Base-by-base conservation (phyloP, 1,139 yeast genomes). In the Suzukiozyma palmioleophila region DNA sequence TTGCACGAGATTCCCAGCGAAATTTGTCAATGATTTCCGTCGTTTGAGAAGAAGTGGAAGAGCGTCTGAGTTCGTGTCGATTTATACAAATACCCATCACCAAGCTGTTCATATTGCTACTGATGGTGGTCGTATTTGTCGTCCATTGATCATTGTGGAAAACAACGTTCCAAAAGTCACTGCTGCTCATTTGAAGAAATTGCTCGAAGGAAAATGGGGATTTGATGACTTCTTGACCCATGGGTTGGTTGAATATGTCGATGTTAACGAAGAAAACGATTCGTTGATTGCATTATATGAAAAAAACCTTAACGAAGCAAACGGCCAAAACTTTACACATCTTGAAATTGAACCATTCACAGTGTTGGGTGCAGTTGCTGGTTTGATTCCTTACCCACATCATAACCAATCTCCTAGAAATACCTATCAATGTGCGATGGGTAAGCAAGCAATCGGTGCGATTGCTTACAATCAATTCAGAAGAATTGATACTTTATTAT, bases 341-440 rank as follows among this genome's bases (percentile, higher is more conserved):
- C 66, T 94, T 55, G 99, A 92, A 66, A 88, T 92, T 52, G 98
- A 92, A 60, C 96, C 96, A 3, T 92, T 92, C 64, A 92, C 98
- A 0, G 87, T 92, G 2, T 70, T 92, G 39, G 99, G 99, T 36
- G 98, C 98, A 0, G 97, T 92, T 44, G 99, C 99, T 0, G 98
- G 98, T 33, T 75, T 92, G 52, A 92, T 92, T 75, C 99, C 99
- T n/a, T 92, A 92, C 56, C 99, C 99, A 26, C 98, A 92, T 61
- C 99, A 92, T 62, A 92, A 92, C 64, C 99, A 92, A 73, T 90
- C 97, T 43, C 98, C 98, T 43, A 95, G 98, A 81, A 92, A 92
- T 63, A 92, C 98, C 6, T 92, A 92, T 67, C 98, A 92, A 71
- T 89, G 96, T 59, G 98, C 98, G 48, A 92, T 92, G 98, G 98